These are phyloP conservation scores for Mycena crocata DNA, from an alignment of 768 basidiomycete species.

Conservation along the genomic window DNA sequence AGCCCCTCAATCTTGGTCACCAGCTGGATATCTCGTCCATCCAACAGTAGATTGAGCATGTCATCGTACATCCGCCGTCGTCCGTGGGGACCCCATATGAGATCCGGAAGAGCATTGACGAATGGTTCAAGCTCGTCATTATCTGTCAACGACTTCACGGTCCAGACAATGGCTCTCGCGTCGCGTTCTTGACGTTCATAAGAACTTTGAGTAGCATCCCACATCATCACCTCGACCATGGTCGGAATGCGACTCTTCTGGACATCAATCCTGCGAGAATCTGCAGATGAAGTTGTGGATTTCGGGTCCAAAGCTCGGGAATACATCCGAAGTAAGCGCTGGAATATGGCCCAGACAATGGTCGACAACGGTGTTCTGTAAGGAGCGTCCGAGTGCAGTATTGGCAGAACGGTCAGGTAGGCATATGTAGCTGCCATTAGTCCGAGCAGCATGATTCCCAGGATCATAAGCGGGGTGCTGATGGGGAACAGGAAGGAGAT, in stretches of 20 bases:
- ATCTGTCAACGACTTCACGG: slow-evolving; percentile 8
- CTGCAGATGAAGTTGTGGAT: not conserved
- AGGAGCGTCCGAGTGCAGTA: slow-evolving; percentile 25
- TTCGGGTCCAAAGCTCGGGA: not conserved
- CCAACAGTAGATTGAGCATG: not conserved
- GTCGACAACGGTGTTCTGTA: slow-evolving; percentile 25
- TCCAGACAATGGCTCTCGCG: not conserved
- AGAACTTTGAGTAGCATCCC: not conserved
- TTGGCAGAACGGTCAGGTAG: slow-evolving; percentile 24
- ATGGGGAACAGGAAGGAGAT: no score
- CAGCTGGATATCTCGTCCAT: not conserved
- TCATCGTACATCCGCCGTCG: not conserved
- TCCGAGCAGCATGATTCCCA: not conserved
- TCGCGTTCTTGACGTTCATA: not conserved
- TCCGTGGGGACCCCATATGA: not conserved
- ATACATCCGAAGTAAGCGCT: not conserved
- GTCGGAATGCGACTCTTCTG: not conserved
- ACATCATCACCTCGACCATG: not conserved
- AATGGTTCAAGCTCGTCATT: slow-evolving; percentile 4
- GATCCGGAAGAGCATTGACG: not conserved
- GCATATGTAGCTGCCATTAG: slow-evolving; percentile 8
- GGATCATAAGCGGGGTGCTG: no score
- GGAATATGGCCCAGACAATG: not conserved
- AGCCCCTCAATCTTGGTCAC: not conserved
- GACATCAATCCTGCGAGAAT: not conserved